Evolutionary conservation across 495 filamentous ascomycete genomes (phyloP).

Genomic region (Podospora pseudopauciseta): DNA sequence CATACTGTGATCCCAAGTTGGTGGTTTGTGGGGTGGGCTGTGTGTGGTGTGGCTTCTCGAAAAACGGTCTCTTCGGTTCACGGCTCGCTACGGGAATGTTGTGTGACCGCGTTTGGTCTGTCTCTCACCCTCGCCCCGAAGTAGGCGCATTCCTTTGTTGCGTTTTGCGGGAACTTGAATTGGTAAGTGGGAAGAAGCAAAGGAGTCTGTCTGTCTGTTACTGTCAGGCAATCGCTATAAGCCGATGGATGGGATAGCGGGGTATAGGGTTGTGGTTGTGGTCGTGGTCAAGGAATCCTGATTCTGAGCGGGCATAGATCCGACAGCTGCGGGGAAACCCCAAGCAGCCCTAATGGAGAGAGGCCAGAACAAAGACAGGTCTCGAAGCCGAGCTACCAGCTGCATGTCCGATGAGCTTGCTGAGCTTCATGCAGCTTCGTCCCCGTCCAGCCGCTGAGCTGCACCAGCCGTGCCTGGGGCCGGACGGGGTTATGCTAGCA

Average conservation of each 20-base stretch:
- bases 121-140: constrained; percentile 1
- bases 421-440: constrained; percentile 7
- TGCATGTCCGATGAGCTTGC: constrained; percentile 9
- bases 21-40: not conserved
- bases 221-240: not conserved
- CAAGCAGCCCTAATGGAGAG: not conserved
- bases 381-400: not conserved
- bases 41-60: constrained; percentile 11
- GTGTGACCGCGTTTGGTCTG: constrained; percentile 11
- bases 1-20: not conserved
- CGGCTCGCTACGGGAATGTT: constrained; percentile 19
- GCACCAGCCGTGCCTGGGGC: not conserved
- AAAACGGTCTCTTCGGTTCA: not conserved
- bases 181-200: constrained; percentile 1
- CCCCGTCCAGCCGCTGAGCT: not conserved
- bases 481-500: not conserved
- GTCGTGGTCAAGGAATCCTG: constrained; percentile 8
- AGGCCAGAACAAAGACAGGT: constrained; percentile 6
- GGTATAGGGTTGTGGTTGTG: not conserved
- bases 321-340: constrained; percentile 8
- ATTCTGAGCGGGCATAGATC: constrained; percentile 9
- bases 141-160: constrained; percentile 16
- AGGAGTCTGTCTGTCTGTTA: not conserved
- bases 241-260: not conserved
- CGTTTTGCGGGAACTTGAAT: not conserved